Evolutionary conservation across 1,284 basidiomycete genomes (phyloP).

Genomic region (Ceratobasidium sp.): DNA sequence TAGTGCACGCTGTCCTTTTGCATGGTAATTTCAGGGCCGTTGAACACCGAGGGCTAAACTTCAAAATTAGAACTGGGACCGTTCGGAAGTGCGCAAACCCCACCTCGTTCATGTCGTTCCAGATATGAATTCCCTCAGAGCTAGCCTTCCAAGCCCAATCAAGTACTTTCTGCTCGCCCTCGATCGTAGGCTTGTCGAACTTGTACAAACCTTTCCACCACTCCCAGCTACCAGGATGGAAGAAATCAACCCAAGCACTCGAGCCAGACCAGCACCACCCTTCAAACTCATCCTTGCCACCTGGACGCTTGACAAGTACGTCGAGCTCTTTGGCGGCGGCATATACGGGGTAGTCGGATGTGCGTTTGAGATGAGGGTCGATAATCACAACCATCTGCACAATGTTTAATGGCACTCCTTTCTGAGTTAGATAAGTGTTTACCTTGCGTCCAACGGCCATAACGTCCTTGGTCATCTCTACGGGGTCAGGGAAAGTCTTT

Average conservation of each 20-base stretch:
- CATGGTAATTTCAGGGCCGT: constrained; percentile 98
- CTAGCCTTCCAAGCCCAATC: constrained; percentile 75
- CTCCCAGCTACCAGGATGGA: constrained; percentile 87
- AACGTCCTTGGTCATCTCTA: constrained; percentile 90
- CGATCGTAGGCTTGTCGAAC: constrained; percentile 52
- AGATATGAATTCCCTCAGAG: constrained; percentile 84
- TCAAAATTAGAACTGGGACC: background rate
- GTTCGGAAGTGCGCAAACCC: constrained; percentile 38
- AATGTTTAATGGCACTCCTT: background rate
- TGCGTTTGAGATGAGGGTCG: constrained; percentile 94
- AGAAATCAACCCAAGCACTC: constrained; percentile 96
- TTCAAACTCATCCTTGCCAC: constrained; percentile 84
- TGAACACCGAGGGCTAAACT: constrained; percentile 89
- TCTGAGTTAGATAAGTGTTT: constrained; percentile 34
- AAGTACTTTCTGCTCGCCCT: constrained; percentile 50
- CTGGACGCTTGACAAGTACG: constrained; percentile 81
- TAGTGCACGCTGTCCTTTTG: constrained; percentile 92
- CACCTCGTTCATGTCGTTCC: constrained; percentile 99
- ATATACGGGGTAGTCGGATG: constrained; percentile 82
- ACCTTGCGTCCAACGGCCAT: constrained; percentile 88
- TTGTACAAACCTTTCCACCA: constrained; percentile 92
- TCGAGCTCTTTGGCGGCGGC: constrained; percentile 80
- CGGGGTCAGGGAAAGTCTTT: constrained; percentile 90
- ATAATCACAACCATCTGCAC: constrained; percentile 93
- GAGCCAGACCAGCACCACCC: constrained; percentile 99